Percentiles rank a stretch among this genome's conserved stretches.
These are phyloP conservation scores for Ceratocystis papillata DNA, from an alignment of 2,329 filamentous ascomycete species.

Conservation along the genomic window DNA sequence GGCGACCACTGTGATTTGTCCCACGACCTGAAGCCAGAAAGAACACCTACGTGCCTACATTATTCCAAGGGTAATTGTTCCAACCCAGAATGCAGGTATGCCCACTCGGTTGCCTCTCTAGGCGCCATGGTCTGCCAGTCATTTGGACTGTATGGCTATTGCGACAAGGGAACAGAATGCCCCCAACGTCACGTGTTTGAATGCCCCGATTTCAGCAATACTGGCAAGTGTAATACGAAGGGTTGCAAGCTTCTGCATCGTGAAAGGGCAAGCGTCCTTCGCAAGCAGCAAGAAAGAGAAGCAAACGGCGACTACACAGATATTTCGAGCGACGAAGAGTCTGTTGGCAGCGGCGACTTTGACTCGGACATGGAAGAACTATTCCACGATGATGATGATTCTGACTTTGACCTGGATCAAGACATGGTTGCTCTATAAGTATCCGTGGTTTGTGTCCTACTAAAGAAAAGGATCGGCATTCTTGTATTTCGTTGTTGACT, in stretches of 20 bases:
- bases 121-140: constrained; percentile 68
- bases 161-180: constrained; percentile 68
- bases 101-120: constrained; percentile 68
- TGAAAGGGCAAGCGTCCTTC: constrained; percentile 70
- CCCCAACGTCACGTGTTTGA: constrained; percentile 78
- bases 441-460: constrained; percentile 5
- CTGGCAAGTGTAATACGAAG: constrained; percentile 66
- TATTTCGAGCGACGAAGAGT: constrained; percentile 66
- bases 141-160: constrained; percentile 83
- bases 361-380: constrained; percentile 67
- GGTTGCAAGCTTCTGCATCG: constrained; percentile 80
- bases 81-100: constrained; percentile 75
- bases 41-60: constrained; percentile 79
- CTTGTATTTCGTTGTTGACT: not conserved
- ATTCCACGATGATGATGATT: constrained; percentile 42
- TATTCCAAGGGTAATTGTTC: constrained; percentile 83
- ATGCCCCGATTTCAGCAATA: constrained; percentile 92
- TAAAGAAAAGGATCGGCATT: not conserved
- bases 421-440: constrained; percentile 24
- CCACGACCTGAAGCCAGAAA: constrained; percentile 71
- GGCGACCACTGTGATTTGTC: constrained; percentile 81
- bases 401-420: constrained; percentile 23
- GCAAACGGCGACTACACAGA: constrained; percentile 49
- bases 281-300: constrained; percentile 47
- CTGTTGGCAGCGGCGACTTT: constrained; percentile 62